Conservation (phyloP, 495 filamentous ascomycete species). For the Neurospora sp. region DNA sequence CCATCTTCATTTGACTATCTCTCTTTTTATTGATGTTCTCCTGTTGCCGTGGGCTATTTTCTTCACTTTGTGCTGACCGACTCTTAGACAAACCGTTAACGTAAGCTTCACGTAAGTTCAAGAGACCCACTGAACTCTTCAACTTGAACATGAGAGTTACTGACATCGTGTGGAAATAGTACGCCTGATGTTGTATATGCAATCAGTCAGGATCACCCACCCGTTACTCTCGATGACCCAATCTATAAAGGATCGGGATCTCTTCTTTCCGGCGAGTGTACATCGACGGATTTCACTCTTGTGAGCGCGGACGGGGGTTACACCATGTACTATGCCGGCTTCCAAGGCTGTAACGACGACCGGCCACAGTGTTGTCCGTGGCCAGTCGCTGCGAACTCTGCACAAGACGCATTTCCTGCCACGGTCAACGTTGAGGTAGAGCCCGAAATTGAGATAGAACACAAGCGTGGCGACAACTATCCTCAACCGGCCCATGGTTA, state of each 20-base stretch:
- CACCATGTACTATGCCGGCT: slow-evolving; percentile 17
- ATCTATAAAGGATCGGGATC: slow-evolving; percentile 10
- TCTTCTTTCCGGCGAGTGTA: slow-evolving; percentile 15
- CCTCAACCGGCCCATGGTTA: slow-evolving; percentile 10
- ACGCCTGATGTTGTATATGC: slow-evolving; percentile 10
- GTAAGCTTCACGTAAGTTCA: slow-evolving; percentile 15
- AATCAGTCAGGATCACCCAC: background rate
- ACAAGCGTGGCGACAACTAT: slow-evolving; percentile 6
- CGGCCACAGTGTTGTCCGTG: slow-evolving; percentile 21
- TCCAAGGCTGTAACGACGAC: slow-evolving; percentile 17
- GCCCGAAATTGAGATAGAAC: background rate
- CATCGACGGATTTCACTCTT: slow-evolving; percentile 16
- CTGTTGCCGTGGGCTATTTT: background rate
- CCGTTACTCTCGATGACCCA: slow-evolving; percentile 1
- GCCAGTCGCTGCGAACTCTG: slow-evolving; percentile 5
- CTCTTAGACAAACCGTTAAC: slow-evolving; percentile 6
- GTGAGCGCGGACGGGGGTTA: slow-evolving; percentile 11
- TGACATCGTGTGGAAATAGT: slow-evolving; percentile 4
- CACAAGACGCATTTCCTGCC: background rate
- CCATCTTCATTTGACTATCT: no score
- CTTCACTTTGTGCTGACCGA: background rate
- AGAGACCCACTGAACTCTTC: background rate
- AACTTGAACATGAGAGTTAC: background rate
- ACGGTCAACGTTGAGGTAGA: background rate
- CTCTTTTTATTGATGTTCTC: no score